These are phyloP conservation scores for Conoideocrella luteorostrata DNA, from an alignment of 2,329 filamentous ascomycete species.

Conservation along the genomic window DNA sequence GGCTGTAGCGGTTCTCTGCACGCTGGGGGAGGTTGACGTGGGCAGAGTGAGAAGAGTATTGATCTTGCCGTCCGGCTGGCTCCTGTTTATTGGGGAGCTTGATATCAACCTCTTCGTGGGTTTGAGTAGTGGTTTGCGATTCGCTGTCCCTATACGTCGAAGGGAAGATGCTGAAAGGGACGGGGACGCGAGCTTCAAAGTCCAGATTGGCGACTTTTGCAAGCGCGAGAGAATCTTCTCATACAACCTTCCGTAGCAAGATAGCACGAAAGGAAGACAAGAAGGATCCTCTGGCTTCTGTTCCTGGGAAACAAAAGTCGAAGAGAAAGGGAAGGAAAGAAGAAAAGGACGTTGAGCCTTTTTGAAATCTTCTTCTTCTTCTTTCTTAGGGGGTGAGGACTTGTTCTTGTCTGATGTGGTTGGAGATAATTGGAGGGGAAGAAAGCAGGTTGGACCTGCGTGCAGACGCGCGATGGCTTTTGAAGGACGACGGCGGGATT, in stretches of 20 bases:
- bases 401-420: constrained; percentile 23
- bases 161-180: constrained; percentile 99
- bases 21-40: constrained; percentile 58
- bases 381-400: constrained; percentile 15
- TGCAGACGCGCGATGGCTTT: constrained; percentile 31
- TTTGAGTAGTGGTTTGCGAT: constrained; percentile 45
- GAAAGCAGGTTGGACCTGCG: constrained; percentile 20
- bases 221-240: constrained; percentile 61
- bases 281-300: constrained; percentile 61
- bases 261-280: constrained; percentile 61
- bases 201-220: constrained; percentile 93
- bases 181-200: constrained; percentile 99
- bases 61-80: constrained; percentile 97
- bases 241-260: constrained; percentile 50
- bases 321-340: constrained; percentile 29
- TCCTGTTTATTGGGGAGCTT: constrained; percentile 56
- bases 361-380: constrained; percentile 29
- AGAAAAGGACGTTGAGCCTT: constrained; percentile 25
- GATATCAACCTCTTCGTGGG: constrained; percentile 86
- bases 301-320: constrained; percentile 50
- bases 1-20: constrained; percentile 49
- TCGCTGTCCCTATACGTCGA: constrained; percentile 76
- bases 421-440: constrained; percentile 32
- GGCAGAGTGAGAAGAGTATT: constrained; percentile 68
- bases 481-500: constrained; percentile 30